phyloP scores from a whole-genome alignment of 345 rosid species.

The Rhodamnia argentea region DNA sequence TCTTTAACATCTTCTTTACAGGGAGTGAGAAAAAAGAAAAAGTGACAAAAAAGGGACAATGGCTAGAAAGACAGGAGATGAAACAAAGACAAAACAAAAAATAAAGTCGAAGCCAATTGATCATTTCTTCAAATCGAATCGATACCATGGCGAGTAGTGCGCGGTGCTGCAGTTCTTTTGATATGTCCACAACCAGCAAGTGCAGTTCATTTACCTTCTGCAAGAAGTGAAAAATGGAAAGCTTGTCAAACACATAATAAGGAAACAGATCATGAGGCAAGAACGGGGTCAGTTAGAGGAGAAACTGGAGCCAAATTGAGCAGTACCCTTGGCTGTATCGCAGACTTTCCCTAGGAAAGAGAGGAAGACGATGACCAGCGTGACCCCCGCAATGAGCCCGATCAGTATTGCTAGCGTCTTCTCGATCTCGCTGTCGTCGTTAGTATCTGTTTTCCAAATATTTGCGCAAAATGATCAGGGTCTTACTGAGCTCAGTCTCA shows the following conservation, averaged over 20 bases:
- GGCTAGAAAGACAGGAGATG: background rate
- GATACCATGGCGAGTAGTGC: background rate
- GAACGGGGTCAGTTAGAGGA: background rate
- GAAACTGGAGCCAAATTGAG: background rate
- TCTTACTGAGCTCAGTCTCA: background rate
- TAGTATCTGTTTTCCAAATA: background rate
- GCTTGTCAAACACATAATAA: background rate
- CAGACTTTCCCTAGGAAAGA: constrained; percentile 55
- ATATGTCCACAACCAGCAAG: background rate
- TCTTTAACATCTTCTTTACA: background rate
- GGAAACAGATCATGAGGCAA: background rate
- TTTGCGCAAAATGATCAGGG: background rate
- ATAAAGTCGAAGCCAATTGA: background rate
- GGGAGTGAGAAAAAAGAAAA: background rate
- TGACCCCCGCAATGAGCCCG: constrained; percentile 81
- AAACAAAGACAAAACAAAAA: background rate
- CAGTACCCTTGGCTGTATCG: constrained; percentile 27
- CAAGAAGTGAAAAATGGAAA: background rate
- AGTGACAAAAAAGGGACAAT: background rate
- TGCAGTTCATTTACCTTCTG: background rate
- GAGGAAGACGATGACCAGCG: constrained; percentile 57
- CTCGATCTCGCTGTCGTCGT: constrained; percentile 59
- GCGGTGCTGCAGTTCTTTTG: background rate
- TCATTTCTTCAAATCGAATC: background rate
- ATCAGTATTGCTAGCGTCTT: constrained; percentile 86